Conservation (phyloP, 2,329 filamentous ascomycete genomes). For the Fusarium drepaniforme region DNA sequence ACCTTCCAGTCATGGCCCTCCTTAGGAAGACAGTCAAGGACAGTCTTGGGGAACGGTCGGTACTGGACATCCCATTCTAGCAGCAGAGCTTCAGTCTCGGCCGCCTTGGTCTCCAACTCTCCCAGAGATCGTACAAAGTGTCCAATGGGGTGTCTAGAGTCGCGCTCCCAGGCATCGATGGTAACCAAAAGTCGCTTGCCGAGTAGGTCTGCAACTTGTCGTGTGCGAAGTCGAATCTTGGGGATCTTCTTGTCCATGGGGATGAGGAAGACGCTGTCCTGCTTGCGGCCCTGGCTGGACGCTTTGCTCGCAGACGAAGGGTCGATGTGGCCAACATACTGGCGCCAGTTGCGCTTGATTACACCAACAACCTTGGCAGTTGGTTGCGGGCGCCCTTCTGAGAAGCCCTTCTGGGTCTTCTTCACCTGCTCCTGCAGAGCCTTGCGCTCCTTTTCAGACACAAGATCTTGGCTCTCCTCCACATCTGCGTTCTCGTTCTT, state of each 20-base stretch:
- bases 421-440: conserved; percentile 93
- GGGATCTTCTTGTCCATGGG: conserved; percentile 99
- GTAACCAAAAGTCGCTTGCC: conserved; percentile 94
- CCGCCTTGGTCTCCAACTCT: conserved; percentile 95
- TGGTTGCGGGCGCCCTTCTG: conserved; percentile 85
- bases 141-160: conserved; percentile 91
- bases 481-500: conserved; percentile 94
- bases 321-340: conserved; percentile 97
- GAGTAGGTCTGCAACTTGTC: conserved; percentile 88
- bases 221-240: conserved; percentile 92
- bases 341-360: conserved; percentile 96
- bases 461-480: conserved; percentile 80
- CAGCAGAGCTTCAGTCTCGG: conserved; percentile 93
- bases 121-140: conserved; percentile 95
- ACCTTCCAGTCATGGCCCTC: conserved; percentile 97
- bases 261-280: conserved; percentile 93
- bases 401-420: conserved; percentile 80
- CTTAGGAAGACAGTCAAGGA: conserved; percentile 89
- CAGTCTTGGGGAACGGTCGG: conserved; percentile 94
- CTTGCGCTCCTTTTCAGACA: conserved; percentile 88
- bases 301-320: conserved; percentile 83
- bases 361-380: conserved; percentile 93
- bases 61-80: conserved; percentile 99
- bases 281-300: conserved; percentile 81
- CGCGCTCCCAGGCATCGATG: conserved; percentile 95